Conservation (phyloP, 176 grass and related monocot genomes). For the Eragrostis curvula region DNA sequence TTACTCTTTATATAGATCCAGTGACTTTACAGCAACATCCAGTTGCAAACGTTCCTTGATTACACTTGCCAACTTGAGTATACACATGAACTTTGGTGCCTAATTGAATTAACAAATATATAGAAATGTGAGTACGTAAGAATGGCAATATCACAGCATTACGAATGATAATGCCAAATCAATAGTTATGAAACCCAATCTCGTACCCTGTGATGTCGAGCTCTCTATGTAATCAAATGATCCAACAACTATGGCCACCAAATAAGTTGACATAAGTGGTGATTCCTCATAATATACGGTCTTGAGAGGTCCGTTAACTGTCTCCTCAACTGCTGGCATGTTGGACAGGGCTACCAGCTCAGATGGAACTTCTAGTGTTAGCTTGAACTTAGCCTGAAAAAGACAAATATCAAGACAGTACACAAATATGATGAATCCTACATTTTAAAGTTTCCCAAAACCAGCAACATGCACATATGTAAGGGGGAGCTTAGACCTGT, state of each 20-base stretch:
- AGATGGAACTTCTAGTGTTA: conserved; percentile 75
- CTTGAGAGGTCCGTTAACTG: conserved; percentile 52
- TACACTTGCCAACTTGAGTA: conserved; percentile 73
- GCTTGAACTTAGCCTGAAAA: conserved; percentile 82
- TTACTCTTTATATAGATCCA: conserved; percentile 89
- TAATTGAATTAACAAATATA: conserved; percentile 35
- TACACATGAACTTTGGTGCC: conserved; percentile 84
- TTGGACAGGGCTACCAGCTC: conserved; percentile 82
- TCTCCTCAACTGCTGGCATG: conserved; percentile 71
- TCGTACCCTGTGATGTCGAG: conserved; percentile 57
- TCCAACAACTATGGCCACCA: conserved; percentile 87
- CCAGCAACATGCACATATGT: neutral
- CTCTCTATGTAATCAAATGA: conserved; percentile 72
- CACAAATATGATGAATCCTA: neutral
- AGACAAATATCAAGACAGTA: conserved; percentile 14
- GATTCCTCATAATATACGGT: conserved; percentile 75
- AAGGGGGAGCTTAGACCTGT: neutral
- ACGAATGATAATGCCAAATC: conserved; percentile 31
- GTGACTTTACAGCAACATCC: conserved; percentile 70
- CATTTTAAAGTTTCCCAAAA: neutral
- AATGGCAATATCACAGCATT: neutral
- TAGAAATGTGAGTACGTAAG: conserved; percentile 8
- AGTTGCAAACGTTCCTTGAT: conserved; percentile 83
- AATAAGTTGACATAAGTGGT: conserved; percentile 96
- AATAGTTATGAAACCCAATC: neutral